Evolutionary conservation across 31 red algal species (phyloP), one percentile per base, ranked within the genome.

Genomic region (Odonthalia washingtoniensis): DNA sequence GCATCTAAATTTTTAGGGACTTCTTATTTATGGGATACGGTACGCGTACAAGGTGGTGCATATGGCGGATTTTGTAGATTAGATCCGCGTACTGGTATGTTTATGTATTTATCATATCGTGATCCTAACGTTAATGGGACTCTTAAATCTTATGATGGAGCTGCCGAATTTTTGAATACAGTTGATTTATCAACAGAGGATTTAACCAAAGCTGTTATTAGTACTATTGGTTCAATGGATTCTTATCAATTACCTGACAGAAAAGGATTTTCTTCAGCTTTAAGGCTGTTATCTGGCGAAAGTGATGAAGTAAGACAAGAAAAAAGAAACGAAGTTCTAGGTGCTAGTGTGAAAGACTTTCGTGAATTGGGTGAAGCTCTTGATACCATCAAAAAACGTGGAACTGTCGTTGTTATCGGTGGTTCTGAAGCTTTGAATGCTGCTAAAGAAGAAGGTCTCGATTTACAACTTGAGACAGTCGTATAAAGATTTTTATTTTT

Each of bases 11-110:
- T 94, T 44, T 87, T 99, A 5, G 92, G 97, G 57, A 99, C 93
- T 18, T 88, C 83, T 24, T 99, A 99, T 76, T 60, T 99, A 39
- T 99, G 97, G 97, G 97, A 99, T 78, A 93, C 74, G 39, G 95
- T 99, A 2, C 97, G 97, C 37, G 97, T 99, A 21, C 88, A 95
- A 77, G 97, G 97, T 73, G 97, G 97, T 18, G 97, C 97, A 21
- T 99, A 99, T 72, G 97, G 97, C 66, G 97, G 95, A 16, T 97
- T 99, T 70, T 96, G 97, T 80, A 75, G 90, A 26, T 87, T 99
- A 67, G 97, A 96, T 73, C 53, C 74, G 0, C 72, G 91, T 36
- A 87, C 89, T 17, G 97, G 97, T 37, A 88, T 92, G 86, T 96
- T 99, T 64, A 66, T 95, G 65, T 99, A 89, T 75, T 52, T 96